Percentiles rank a stretch among this genome's conserved stretches.
Conservation (phyloP, 495 filamentous ascomycete genomes). For the Neurospora sp. region DNA sequence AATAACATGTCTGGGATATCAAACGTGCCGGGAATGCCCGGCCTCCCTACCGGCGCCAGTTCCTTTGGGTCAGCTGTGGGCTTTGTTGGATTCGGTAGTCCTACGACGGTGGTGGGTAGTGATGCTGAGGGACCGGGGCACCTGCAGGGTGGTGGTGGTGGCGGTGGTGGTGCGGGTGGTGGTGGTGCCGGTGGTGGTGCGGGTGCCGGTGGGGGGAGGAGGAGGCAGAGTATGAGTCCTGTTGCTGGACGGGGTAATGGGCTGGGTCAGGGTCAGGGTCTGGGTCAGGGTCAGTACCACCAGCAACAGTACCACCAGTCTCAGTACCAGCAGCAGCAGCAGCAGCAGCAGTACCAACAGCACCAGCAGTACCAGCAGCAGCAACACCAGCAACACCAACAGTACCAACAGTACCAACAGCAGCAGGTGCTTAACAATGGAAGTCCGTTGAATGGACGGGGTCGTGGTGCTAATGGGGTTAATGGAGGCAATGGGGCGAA, state of each 20-base stretch:
- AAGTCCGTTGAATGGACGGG: background rate
- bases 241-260: background rate
- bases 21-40: background rate
- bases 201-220: background rate
- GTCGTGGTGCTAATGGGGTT: too few relatives aligned
- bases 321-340: too few relatives aligned
- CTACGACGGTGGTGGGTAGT: background rate
- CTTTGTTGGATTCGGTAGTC: background rate
- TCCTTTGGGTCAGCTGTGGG: background rate
- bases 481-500: too few relatives aligned
- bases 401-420: too few relatives aligned
- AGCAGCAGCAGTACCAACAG: background rate
- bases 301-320: too few relatives aligned
- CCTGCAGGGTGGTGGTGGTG: background rate
- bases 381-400: background rate
- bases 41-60: background rate
- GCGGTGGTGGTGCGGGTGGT: too few relatives aligned
- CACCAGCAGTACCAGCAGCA: too few relatives aligned
- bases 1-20: background rate
- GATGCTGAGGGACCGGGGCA: background rate
- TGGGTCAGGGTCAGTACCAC: background rate
- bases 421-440: background rate
- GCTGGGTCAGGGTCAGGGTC: background rate
- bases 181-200: background rate
- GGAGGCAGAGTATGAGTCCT: background rate